Conservation (phyloP, 257 asterid species). For the Primulina tabacum region DNA sequence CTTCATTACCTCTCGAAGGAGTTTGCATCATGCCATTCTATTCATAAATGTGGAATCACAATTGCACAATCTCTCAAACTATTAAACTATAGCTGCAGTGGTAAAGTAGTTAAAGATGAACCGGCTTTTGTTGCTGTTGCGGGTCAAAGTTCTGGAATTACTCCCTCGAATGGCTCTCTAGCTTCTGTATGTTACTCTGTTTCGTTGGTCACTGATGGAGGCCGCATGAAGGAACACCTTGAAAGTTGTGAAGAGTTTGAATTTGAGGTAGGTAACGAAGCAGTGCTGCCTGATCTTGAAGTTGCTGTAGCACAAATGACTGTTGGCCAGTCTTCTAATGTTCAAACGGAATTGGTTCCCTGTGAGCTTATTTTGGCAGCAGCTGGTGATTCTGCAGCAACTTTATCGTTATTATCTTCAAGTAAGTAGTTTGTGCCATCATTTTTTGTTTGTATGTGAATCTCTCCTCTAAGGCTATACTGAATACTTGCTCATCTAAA, state of each 20-base stretch:
- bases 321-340: conserved; percentile 69
- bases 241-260: conserved; percentile 89
- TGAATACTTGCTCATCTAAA: not conserved
- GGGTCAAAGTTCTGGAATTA: conserved; percentile 48
- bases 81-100: conserved; percentile 14
- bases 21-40: conserved; percentile 42
- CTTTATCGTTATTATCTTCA: conserved; percentile 48
- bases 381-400: conserved; percentile 46
- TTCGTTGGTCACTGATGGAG: conserved; percentile 48
- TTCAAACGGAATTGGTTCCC: conserved; percentile 60
- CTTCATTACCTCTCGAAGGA: conserved; percentile 43
- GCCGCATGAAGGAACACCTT: conserved; percentile 50
- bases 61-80: conserved; percentile 22
- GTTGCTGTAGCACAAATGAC: conserved; percentile 64
- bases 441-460: no score
- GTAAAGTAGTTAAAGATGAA: conserved; percentile 26
- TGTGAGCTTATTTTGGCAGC: conserved; percentile 69
- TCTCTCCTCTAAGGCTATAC: not conserved
- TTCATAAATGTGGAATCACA: conserved; percentile 38
- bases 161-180: conserved; percentile 67
- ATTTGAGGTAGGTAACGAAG: conserved; percentile 85
- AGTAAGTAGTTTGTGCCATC: conserved; percentile 31
- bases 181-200: conserved; percentile 60
- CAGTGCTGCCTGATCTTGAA: conserved; percentile 64
- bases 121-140: conserved; percentile 29